phyloP scores from a whole-genome alignment of 306 rosid genomes.

The Vigna mungo region DNA sequence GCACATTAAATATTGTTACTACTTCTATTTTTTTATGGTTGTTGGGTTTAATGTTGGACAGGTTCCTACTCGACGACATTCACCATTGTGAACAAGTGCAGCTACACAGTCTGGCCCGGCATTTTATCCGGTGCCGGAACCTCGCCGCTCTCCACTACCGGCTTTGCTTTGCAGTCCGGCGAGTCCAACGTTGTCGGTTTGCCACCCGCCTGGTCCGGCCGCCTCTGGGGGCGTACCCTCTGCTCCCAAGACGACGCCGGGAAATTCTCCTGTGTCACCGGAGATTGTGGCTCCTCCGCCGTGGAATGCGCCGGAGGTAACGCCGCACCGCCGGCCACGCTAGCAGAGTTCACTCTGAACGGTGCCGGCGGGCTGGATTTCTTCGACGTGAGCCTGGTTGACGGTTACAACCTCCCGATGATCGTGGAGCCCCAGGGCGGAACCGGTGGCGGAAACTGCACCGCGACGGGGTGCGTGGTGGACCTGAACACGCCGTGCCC shows the following conservation, averaged over 20 bases:
- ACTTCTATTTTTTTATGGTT: background rate
- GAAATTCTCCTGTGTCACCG: slow-evolving; percentile 75
- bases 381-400: slow-evolving; percentile 93
- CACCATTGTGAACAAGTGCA: slow-evolving; percentile 67
- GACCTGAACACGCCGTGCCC: slow-evolving; percentile 80
- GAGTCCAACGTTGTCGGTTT: slow-evolving; percentile 54
- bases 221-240: slow-evolving; percentile 80
- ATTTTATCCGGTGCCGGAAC: slow-evolving; percentile 76
- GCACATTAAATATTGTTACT: no score
- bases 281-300: slow-evolving; percentile 73
- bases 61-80: slow-evolving; percentile 67
- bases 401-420: slow-evolving; percentile 88
- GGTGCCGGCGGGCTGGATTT: slow-evolving; percentile 77
- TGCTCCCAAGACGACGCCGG: slow-evolving; percentile 67
- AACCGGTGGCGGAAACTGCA: slow-evolving; percentile 64
- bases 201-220: slow-evolving; percentile 85
- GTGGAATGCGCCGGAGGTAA: slow-evolving; percentile 65
- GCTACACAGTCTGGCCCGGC: slow-evolving; percentile 84
- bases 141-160: slow-evolving; percentile 67
- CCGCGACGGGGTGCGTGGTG: slow-evolving; percentile 67
- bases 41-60: slow-evolving; percentile 21
- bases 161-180: slow-evolving; percentile 63
- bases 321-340: slow-evolving; percentile 70
- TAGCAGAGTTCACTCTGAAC: slow-evolving; percentile 78
- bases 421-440: slow-evolving; percentile 62